Conservation (phyloP, 768 basidiomycete genomes). For the Neoboletus magnificus region DNA sequence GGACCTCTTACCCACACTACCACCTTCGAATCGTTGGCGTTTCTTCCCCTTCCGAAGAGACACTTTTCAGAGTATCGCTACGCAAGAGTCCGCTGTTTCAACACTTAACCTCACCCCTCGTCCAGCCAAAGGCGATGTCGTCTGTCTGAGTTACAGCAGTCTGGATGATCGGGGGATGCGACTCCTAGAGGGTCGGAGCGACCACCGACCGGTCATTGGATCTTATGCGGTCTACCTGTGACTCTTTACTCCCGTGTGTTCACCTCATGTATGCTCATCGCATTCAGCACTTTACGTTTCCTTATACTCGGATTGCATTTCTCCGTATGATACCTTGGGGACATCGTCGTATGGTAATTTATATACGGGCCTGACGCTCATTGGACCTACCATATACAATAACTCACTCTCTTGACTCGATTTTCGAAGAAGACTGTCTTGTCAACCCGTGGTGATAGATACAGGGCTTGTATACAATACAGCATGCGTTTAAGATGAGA, state of each 20-base stretch:
- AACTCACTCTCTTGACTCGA: neutral
- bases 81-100: conserved; percentile 23
- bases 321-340: conserved; percentile 17
- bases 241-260: conserved; percentile 6
- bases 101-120: conserved; percentile 21
- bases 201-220: conserved; percentile 85
- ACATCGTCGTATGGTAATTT: conserved; percentile 13
- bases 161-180: conserved; percentile 76
- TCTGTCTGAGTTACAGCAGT: conserved; percentile 69
- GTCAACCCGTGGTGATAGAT: conserved; percentile 2
- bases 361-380: conserved; percentile 13
- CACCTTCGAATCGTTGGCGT: conserved; percentile 42
- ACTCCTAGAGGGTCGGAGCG: conserved; percentile 71
- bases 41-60: conserved; percentile 50
- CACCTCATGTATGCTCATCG: conserved; percentile 10
- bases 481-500: conserved; percentile 56
- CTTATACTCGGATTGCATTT: conserved; percentile 4
- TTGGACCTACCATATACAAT: conserved; percentile 9
- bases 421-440: neutral
- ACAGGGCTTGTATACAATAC: conserved; percentile 3
- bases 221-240: conserved; percentile 68
- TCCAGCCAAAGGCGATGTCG: conserved; percentile 62
- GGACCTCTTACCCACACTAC: conserved; percentile 24
- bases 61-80: conserved; percentile 27
- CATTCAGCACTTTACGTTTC: conserved; percentile 3